Base-by-base conservation (phyloP, 2,329 filamentous ascomycete species). In the Fusarium sp. region DNA sequence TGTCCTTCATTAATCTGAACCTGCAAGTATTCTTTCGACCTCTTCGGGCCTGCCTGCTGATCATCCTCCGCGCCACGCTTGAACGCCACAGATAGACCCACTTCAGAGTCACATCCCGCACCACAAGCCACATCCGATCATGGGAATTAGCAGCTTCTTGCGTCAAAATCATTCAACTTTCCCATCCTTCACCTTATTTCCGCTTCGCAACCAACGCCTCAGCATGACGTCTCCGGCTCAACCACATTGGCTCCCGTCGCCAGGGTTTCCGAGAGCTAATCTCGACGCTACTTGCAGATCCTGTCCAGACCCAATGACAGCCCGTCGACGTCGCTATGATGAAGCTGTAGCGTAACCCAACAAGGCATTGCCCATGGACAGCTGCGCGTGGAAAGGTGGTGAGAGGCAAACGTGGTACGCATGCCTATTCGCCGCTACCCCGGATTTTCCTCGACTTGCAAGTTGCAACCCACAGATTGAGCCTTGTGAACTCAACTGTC, bases 261-360 rank as follows among this genome's bases (percentile, higher is more conserved):
- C 56, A 58, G 51, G 39, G 52, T 46, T 43, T 52, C 55, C 23
- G 37, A 53, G 54, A 68, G 44, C 56, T 56, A 62, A 68, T 60
- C 53, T 68, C 30, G 37, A 39, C 43, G 52, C 56, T 54, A 57
- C 50, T 47, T 16, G 41, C 31, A 65, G 41, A 62, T 60, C n/a
- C 37, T 53, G 31, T 23, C 55, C 47, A 23, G 28, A 40, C 23
- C 54, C 55, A 34, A 60, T 52, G 23, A 47, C 41, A 18, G 27
- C 36, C n/a, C 52, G 12, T 31, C 56, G 52, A 62, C 61, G 60
- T 66, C 57, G 57, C 57, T 31, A 67, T 71, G 62, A 73, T 50
- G 48, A 60, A 51, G 46, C 47, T 16, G n/a, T 30, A 65, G 59
- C 57, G 46, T 61, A 50, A 47, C 48, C 10, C 28, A 31, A 28